Base-by-base conservation (phyloP, 2,329 filamentous ascomycete genomes). In the Emmonsiellopsis sp. region DNA sequence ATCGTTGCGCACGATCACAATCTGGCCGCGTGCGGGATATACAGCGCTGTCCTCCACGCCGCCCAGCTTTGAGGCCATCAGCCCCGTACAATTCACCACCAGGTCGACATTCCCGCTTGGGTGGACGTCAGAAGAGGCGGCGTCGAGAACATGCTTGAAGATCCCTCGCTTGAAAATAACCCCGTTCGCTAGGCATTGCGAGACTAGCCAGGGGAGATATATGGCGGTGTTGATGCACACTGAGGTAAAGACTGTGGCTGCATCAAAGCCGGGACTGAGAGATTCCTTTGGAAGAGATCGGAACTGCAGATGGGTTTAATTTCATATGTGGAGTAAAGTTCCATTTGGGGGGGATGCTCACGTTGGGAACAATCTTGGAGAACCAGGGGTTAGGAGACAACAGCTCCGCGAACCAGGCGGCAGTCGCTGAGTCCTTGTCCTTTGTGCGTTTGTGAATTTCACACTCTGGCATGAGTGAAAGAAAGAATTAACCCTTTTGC, bases 141-240 rank as follows among this genome's bases (percentile, higher is more conserved):
- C 88, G 37, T 92, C 84, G 1, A 74, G 70, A 56, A 95, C 78
- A 68, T 93, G 84, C 6, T 68, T 65, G 39, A 88, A 66, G 2
- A 76, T 65, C 2, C 70, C 79, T 6, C 85, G 80, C 60, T 77
- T 77, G 58, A 88, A 68, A 2, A 79, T 72, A 13, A 86, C 85
- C 34, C 86, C 85, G 53, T 80, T 77, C 59, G 79, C 79, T 39
- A 86, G 76, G 66, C 87, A 91, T 71, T 89, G 83, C 1, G 85
- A 85, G 0, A 85, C 71, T 0, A 94, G 81, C 79, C 85, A 94
- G 5, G 86, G 81, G 6, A 94, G 80, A 70, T 93, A 94, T 54
- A 93, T 71, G 53, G 85, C 80, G 0, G 86, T 86, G 71, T 95
- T 94, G 66, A 94, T 88, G 71, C 88, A 93, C 42, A 92, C 82